Conservation (phyloP, 306 rosid genomes). For the Medicago ruthenica region DNA sequence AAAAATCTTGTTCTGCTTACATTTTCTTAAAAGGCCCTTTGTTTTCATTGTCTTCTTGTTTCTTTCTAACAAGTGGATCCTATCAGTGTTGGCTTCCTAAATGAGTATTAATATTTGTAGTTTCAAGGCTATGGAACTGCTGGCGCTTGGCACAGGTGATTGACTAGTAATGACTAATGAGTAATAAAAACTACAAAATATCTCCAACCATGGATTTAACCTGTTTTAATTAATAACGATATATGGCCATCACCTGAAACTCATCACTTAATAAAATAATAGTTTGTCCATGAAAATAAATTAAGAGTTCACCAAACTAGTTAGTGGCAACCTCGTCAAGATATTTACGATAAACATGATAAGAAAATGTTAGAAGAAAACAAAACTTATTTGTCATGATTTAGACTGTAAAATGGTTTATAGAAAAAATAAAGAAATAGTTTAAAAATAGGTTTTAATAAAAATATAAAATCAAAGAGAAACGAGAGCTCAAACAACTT, state of each 20-base stretch:
- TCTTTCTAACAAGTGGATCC: slow-evolving; percentile 9
- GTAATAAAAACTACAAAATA: neutral
- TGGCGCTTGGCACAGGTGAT: neutral
- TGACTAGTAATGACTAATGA: neutral
- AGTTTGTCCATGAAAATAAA: slow-evolving; percentile 4
- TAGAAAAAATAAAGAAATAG: neutral
- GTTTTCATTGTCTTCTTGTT: neutral
- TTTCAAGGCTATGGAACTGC: neutral
- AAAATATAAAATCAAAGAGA: neutral
- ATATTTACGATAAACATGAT: neutral
- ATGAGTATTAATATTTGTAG: neutral
- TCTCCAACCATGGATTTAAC: neutral
- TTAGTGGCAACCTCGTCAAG: slow-evolving; percentile 4
- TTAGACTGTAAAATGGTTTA: slow-evolving; percentile 6
- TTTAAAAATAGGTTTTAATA: neutral
- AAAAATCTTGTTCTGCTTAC: slow-evolving; percentile 5
- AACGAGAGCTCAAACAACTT: slow-evolving; percentile 19
- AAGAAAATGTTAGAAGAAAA: neutral
- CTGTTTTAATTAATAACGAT: neutral
- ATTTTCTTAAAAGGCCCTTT: neutral
- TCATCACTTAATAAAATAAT: neutral
- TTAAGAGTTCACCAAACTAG: slow-evolving; percentile 9
- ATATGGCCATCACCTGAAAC: neutral
- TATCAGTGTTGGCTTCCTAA: neutral
- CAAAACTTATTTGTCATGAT: neutral